Conservation (phyloP, 352 stramenopile species). For the Plasmopara muralis region DNA sequence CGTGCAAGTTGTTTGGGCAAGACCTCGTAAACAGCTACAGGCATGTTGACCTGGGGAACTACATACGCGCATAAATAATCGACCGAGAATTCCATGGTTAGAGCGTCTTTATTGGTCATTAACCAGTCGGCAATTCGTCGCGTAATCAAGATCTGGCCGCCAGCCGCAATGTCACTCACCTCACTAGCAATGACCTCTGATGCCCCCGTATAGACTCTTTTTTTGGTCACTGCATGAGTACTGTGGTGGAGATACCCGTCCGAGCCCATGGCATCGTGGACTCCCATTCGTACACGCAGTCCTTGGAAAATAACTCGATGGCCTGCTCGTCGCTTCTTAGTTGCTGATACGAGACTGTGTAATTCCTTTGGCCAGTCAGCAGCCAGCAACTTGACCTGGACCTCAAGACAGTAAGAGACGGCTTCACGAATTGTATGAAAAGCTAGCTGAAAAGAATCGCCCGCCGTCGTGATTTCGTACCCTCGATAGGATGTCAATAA, state of each 20-base stretch:
- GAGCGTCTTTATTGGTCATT: constrained; percentile 28
- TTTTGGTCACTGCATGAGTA: constrained; percentile 41
- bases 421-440: constrained; percentile 65
- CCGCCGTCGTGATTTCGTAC: constrained; percentile 70
- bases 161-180: constrained; percentile 40
- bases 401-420: constrained; percentile 52
- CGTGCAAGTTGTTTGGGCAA: constrained; percentile 20
- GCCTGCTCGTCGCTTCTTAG: constrained; percentile 27
- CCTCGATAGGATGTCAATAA: constrained; percentile 40
- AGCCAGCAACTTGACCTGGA: constrained; percentile 46
- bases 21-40: constrained; percentile 33
- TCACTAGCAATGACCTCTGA: constrained; percentile 45
- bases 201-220: constrained; percentile 41
- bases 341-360: constrained; percentile 37
- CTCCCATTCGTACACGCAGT: constrained; percentile 43
- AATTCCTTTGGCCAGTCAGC: constrained; percentile 60
- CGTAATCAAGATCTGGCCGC: constrained; percentile 48
- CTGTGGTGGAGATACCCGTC: constrained; percentile 31
- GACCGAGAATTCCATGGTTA: constrained; percentile 26
- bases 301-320: constrained; percentile 42
- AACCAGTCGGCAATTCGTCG: constrained; percentile 42
- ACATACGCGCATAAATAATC: constrained; percentile 34
- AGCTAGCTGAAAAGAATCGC: constrained; percentile 62
- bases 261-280: constrained; percentile 37
- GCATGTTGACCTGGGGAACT: constrained; percentile 27